Conservation (phyloP, 768 basidiomycete genomes). For the Amanita phalloides region DNA sequence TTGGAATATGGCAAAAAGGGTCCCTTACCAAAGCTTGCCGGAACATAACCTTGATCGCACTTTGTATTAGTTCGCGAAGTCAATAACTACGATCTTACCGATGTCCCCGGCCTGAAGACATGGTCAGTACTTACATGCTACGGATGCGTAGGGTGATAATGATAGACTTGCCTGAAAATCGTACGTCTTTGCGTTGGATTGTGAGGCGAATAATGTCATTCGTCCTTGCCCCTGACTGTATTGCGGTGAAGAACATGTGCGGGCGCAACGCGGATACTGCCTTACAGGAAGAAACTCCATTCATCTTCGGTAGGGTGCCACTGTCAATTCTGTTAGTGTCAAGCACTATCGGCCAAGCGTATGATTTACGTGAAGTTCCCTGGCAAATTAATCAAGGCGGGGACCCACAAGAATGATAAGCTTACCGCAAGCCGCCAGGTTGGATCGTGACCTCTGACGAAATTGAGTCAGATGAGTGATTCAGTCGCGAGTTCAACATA, state of each 20-base stretch:
- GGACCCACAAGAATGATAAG: neutral
- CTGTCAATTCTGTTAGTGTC: constrained; percentile 18
- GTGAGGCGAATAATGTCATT: constrained; percentile 45
- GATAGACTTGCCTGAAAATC: constrained; percentile 35
- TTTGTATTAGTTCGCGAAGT: constrained; percentile 1
- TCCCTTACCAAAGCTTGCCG: constrained; percentile 38
- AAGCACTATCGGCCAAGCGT: neutral
- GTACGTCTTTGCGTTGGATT: constrained; percentile 44
- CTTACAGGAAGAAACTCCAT: constrained; percentile 51
- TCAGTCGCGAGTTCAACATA: neutral
- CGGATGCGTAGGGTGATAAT: neutral
- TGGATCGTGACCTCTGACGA: constrained; percentile 40
- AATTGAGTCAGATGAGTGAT: no score
- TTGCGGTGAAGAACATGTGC: neutral
- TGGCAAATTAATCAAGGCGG: constrained; percentile 10
- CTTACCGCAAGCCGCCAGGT: constrained; percentile 43
- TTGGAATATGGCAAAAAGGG: neutral
- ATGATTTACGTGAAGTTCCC: constrained; percentile 43
- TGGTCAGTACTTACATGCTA: neutral
- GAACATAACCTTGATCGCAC: constrained; percentile 34
- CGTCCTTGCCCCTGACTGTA: constrained; percentile 41
- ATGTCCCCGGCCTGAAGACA: constrained; percentile 41
- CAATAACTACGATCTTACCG: constrained; percentile 18
- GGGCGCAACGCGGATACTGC: constrained; percentile 5
- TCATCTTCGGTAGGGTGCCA: constrained; percentile 67